Evolutionary conservation across 768 basidiomycete genomes (phyloP), one percentile per base, ranked within the genome.

Genomic region (Scleroderma bovista): DNA sequence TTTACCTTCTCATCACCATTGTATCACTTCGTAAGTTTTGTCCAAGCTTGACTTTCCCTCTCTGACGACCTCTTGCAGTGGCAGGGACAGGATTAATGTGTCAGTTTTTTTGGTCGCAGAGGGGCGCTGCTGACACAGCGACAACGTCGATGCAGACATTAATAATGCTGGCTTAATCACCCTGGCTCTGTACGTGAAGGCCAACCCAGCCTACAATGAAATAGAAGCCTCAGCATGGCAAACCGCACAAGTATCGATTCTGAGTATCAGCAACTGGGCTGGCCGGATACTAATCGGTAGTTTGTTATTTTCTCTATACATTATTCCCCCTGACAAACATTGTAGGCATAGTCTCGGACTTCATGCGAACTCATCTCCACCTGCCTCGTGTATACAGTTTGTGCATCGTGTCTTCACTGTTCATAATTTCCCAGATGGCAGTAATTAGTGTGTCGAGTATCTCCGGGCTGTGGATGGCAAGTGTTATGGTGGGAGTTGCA

Each of bases 111-210:
- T 12, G 4, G 12, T 36, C 12, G 4, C 34, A 43, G 22, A 24
- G 16, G n/a, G n/a, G n/a, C n/a, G n/a, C n/a, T 9, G 26, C 3
- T 44, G 3, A n/a, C 26, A 1, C 16, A 15, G 12, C 32, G 13
- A 4, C 11, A 9, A 8, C 7, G 3, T 17, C 26, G 29, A 10
- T 29, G 43, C 51, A 86, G 84, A 83, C 60, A 91, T 93, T 67
- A 91, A 91, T 63, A 93, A 93, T 54, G 88, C 84, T 17, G 88
- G 89, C 15, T 78, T 83, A 2, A 84, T 90, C 52, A 75, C 89
- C 0, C 81, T 86, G 60, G 84, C 74, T 0, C 70, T 87, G 23
- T 85, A 81, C 55, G 77, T 81, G 3, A 72, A 82, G 48, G 76
- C 76, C 7, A 75, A 82, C 42, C 67, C 76, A 0, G 60, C 71